These are phyloP conservation scores for Lipomyces orientalis DNA, from an alignment of 805 yeast genomes.

Conservation along the genomic window DNA sequence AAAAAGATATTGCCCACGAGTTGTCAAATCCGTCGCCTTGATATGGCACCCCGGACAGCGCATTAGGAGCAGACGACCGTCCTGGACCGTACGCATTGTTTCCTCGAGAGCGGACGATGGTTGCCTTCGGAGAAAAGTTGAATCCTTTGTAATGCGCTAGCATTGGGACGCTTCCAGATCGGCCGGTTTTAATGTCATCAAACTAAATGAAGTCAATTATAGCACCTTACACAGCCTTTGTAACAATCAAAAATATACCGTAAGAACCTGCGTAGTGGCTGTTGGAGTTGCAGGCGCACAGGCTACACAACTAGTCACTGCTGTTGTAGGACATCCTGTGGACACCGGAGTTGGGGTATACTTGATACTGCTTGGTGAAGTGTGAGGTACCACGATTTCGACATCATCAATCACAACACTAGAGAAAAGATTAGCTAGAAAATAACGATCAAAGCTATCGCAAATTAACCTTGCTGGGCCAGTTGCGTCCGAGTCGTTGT, in stretches of 20 bases:
- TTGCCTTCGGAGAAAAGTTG: conserved; percentile 11
- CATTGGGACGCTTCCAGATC: neutral
- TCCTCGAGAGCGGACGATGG: conserved; percentile 1
- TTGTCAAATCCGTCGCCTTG: neutral
- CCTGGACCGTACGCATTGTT: neutral
- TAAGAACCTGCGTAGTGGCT: conserved; percentile 3
- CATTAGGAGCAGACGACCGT: conserved; percentile 8
- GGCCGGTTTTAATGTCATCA: neutral
- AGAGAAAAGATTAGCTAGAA: neutral
- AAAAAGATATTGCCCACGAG: neutral
- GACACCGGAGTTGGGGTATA: conserved; percentile 3
- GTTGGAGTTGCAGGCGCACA: conserved; percentile 13
- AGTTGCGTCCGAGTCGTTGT: neutral
- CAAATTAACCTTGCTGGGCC: neutral
- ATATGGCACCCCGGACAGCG: conserved; percentile 9
- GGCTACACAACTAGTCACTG: conserved; percentile 5
- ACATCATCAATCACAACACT: conserved; percentile 9
- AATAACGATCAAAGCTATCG: neutral
- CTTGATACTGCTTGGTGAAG: neutral
- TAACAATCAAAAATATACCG: neutral
- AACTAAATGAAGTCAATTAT: neutral
- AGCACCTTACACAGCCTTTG: neutral
- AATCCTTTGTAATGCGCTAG: conserved; percentile 7
- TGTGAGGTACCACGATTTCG: conserved; percentile 5
- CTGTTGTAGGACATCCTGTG: conserved; percentile 1